Percentiles rank a stretch among this genome's conserved stretches.
These are phyloP conservation scores for Coemansia sp. DNA, from an alignment of 192 early-diverging fungal genomes.

Conservation along the genomic window DNA sequence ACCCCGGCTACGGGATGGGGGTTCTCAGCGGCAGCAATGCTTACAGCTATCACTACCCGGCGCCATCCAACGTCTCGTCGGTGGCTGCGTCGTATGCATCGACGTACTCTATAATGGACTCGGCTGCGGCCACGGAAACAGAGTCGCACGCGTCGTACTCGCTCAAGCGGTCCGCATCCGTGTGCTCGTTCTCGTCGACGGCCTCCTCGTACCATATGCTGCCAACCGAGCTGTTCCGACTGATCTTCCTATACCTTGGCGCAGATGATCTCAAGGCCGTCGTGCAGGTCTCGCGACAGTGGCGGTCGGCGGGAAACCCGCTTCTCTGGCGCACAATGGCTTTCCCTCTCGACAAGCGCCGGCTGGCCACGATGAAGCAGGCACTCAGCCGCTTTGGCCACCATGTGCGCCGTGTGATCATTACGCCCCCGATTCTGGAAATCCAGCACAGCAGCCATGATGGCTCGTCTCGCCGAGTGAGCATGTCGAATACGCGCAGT, in stretches of 20 bases:
- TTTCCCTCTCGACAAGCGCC: slow-evolving; percentile 50
- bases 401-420: slow-evolving; percentile 39
- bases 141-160: slow-evolving; percentile 43
- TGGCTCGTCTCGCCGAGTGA: slow-evolving; percentile 37
- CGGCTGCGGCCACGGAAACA: slow-evolving; percentile 41
- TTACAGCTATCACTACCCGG: slow-evolving; percentile 24
- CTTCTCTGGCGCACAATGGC: slow-evolving; percentile 50
- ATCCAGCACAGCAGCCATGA: slow-evolving; percentile 15
- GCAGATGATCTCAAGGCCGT: slow-evolving; percentile 30
- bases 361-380: slow-evolving; percentile 42
- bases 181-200: slow-evolving; percentile 42
- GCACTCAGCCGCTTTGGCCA: slow-evolving; percentile 36
- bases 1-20: slow-evolving; percentile 35
- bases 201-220: slow-evolving; percentile 34
- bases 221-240: slow-evolving; percentile 41
- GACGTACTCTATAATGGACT: slow-evolving; percentile 49
- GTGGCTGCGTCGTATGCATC: slow-evolving; percentile 48
- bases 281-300: slow-evolving; percentile 43
- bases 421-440: slow-evolving; percentile 40
- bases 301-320: slow-evolving; percentile 43
- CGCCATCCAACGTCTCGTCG: slow-evolving; percentile 42
- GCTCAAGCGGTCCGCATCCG: slow-evolving; percentile 31
- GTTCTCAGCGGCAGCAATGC: slow-evolving; percentile 22
- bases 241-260: slow-evolving; percentile 32
- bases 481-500: slow-evolving; percentile 30